Percentiles rank a stretch among this genome's conserved stretches.
Evolutionary conservation across 2,329 filamentous ascomycete genomes (phyloP).

Genomic region (Clonostachys solani): DNA sequence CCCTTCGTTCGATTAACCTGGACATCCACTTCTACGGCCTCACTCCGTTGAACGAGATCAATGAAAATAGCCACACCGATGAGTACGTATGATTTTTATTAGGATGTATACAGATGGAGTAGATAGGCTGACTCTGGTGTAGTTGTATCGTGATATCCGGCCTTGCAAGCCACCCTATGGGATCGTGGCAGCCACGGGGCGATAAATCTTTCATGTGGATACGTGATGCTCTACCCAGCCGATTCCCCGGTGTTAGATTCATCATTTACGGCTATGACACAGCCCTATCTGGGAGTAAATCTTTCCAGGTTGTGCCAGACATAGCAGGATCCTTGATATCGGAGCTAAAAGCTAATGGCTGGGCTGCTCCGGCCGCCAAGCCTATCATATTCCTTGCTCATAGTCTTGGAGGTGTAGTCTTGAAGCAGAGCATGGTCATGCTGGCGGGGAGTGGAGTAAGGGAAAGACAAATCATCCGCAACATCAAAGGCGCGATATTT

Average conservation of each 20-base stretch:
- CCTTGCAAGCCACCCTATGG: not conserved
- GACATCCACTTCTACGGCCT: not conserved
- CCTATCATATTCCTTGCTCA: not conserved
- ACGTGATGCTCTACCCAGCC: not conserved
- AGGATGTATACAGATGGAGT: too few species aligned
- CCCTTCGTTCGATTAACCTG: not conserved
- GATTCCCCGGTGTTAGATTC: not conserved
- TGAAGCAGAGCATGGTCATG: not conserved
- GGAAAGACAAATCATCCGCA: not conserved
- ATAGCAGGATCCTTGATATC: not conserved
- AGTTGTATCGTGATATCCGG: not conserved
- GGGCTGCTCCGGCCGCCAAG: not conserved
- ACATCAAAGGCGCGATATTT: not conserved
- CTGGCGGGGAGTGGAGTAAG: not conserved
- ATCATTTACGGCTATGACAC: not conserved
- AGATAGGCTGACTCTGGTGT: too few species aligned
- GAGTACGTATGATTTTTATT: too few species aligned
- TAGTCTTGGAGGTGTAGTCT: not conserved
- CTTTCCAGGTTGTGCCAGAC: not conserved
- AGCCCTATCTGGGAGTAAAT: not conserved
- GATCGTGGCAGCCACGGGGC: not conserved
- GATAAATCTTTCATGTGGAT: not conserved
- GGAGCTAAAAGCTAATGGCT: not conserved
- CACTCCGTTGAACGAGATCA: not conserved
- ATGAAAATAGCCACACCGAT: not conserved